Evolutionary conservation across 2,329 filamentous ascomycete species (phyloP).

Genomic region (Eurotiales sp.): DNA sequence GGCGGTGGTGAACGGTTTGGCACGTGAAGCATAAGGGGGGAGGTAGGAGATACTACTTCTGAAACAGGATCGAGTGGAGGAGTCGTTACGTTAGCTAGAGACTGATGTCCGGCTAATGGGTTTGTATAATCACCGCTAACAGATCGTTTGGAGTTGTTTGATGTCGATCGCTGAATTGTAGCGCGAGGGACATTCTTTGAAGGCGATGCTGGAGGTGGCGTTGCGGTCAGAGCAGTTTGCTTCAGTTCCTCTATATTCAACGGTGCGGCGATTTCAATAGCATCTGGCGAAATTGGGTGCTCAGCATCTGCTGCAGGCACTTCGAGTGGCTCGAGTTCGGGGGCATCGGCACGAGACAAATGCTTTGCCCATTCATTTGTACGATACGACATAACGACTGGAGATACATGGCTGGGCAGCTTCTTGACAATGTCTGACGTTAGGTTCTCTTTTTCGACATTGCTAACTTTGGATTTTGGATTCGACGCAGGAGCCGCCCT

Average conservation of each 20-base stretch:
- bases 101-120: not conserved
- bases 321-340: constrained; percentile 51
- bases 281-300: constrained; percentile 8
- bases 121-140: not conserved
- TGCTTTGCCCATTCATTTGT: constrained; percentile 98
- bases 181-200: not conserved
- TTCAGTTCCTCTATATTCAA: constrained; percentile 63
- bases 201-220: constrained; percentile 33
- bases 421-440: constrained; percentile 45
- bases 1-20: constrained; percentile 1
- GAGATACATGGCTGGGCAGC: constrained; percentile 69
- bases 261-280: constrained; percentile 55
- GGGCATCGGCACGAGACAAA: constrained; percentile 69
- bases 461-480: constrained; percentile 13
- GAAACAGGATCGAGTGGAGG: not conserved
- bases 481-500: constrained; percentile 1
- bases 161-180: constrained; percentile 6
- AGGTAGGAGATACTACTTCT: not conserved
- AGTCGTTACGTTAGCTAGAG: not conserved
- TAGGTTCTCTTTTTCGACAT: constrained; percentile 24
- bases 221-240: constrained; percentile 56
- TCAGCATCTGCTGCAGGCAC: constrained; percentile 22
- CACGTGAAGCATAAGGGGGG: not conserved
- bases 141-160: not conserved
- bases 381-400: constrained; percentile 74